phyloP scores from a whole-genome alignment of 805 yeast species.

The Monosporozyma servazzii region DNA sequence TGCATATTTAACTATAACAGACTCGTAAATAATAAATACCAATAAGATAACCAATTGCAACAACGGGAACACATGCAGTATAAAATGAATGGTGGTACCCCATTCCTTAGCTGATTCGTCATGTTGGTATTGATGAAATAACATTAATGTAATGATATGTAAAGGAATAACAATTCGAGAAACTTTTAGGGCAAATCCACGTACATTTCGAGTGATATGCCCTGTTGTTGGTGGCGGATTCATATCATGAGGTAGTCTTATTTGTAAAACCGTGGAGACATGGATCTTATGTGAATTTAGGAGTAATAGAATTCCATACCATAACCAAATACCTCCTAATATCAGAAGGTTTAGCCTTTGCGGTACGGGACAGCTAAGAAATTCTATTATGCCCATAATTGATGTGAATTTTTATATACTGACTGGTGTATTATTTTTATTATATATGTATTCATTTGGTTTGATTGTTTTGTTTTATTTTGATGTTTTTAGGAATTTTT shows the following conservation, averaged over 20 bases:
- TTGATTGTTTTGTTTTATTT: not conserved
- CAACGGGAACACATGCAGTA: constrained; percentile 11
- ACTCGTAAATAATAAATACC: constrained; percentile 20
- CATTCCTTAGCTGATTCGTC: not conserved
- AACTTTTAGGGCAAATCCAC: constrained; percentile 15
- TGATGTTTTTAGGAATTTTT: not conserved
- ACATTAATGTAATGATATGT: constrained; percentile 7
- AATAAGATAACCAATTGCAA: constrained; percentile 15
- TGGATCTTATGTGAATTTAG: constrained; percentile 37
- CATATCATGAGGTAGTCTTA: constrained; percentile 17
- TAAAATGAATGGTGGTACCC: not conserved
- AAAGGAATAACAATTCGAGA: constrained; percentile 21
- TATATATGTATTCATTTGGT: not conserved
- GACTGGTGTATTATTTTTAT: not conserved
- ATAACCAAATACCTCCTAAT: constrained; percentile 42
- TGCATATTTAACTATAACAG: constrained; percentile 35
- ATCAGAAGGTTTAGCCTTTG: constrained; percentile 42
- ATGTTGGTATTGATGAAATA: constrained; percentile 1
- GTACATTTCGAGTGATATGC: constrained; percentile 32
- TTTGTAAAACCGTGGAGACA: constrained; percentile 24
- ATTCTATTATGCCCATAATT: not conserved
- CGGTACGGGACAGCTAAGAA: constrained; percentile 34
- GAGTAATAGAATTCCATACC: constrained; percentile 40
- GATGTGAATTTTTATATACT: not conserved
- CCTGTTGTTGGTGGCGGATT: constrained; percentile 27